Conservation (phyloP, 768 basidiomycete species). For the Plicaturopsis crispa region DNA sequence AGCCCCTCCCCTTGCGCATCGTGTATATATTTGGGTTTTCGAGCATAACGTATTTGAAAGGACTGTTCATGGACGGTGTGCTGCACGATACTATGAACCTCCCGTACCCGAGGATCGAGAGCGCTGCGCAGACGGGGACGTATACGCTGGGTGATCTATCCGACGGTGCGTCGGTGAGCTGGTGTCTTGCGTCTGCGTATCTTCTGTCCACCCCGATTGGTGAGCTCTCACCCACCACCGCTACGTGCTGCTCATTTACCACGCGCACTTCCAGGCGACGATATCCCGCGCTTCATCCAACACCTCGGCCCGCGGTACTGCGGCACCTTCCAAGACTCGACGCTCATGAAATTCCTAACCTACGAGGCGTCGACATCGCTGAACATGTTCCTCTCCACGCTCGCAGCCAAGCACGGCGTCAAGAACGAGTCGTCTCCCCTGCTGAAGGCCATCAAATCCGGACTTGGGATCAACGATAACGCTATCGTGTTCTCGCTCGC, state of each 20-base stretch:
- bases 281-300: slow-evolving; percentile 67
- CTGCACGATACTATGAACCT: slow-evolving; percentile 56
- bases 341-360: slow-evolving; percentile 68
- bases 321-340: slow-evolving; percentile 67
- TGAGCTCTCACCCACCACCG: slow-evolving; percentile 17
- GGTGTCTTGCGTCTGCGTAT: slow-evolving; percentile 65
- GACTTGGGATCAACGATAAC: slow-evolving; percentile 28
- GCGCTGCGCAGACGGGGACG: slow-evolving; percentile 23
- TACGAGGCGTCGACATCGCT: slow-evolving; percentile 82
- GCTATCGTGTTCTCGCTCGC: slow-evolving; percentile 34
- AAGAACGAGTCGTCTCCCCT: slow-evolving; percentile 26
- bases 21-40: slow-evolving; percentile 4
- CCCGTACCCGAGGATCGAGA: slow-evolving; percentile 51
- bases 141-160: slow-evolving; percentile 54
- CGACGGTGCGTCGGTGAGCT: slow-evolving; percentile 38
- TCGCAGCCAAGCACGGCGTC: slow-evolving; percentile 27
- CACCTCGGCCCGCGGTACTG: slow-evolving; percentile 77
- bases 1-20: no score
- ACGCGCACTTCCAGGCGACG: slow-evolving; percentile 41
- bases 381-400: slow-evolving; percentile 62
- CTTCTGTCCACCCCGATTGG: slow-evolving; percentile 53
- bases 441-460: slow-evolving; percentile 43
- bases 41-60: no score
- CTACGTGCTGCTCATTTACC: background rate
- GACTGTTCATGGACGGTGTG: slow-evolving; percentile 69